A percentile compares a stretch with the other conserved stretches of the same genome.
These are phyloP conservation scores for Pseudogymnoascus sp. DNA, from an alignment of 2,329 filamentous ascomycete species.

Conservation along the genomic window DNA sequence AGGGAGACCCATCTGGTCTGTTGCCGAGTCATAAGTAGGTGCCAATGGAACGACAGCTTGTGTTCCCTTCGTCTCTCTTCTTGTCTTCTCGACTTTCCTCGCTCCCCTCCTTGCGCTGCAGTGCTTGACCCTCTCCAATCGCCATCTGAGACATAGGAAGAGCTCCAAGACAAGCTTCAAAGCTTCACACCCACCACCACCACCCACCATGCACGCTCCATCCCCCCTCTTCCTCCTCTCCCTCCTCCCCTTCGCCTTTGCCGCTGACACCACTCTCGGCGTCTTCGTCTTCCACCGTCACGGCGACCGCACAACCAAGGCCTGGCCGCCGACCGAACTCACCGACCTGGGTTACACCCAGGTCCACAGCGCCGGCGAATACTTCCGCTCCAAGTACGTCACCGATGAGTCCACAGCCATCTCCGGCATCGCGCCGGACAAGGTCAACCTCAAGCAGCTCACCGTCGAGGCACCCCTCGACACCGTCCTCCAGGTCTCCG, in stretches of 20 bases:
- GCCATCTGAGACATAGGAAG: background rate
- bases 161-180: background rate
- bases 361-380: conserved; percentile 62
- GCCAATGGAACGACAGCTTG: background rate
- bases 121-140: background rate
- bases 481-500: conserved; percentile 71
- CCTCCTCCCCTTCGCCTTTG: conserved; percentile 29
- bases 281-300: conserved; percentile 85
- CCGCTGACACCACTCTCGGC: conserved; percentile 45
- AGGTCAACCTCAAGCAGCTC: conserved; percentile 63
- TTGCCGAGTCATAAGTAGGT: background rate
- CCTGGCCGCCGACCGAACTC: conserved; percentile 59
- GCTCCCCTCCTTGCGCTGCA: background rate
- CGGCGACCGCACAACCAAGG: conserved; percentile 79
- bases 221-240: conserved; percentile 35
- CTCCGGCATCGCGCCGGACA: conserved; percentile 53
- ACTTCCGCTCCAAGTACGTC: conserved; percentile 72
- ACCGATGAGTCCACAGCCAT: conserved; percentile 50
- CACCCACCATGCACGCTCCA: conserved; percentile 9
- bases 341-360: conserved; percentile 74
- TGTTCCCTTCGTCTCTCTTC: background rate
- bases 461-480: conserved; percentile 64
- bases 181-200: background rate
- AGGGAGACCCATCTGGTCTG: background rate
- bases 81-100: background rate